Evolutionary conservation across 2,329 filamentous ascomycete species (phyloP).

Genomic region (Davidsoniella virescens): DNA sequence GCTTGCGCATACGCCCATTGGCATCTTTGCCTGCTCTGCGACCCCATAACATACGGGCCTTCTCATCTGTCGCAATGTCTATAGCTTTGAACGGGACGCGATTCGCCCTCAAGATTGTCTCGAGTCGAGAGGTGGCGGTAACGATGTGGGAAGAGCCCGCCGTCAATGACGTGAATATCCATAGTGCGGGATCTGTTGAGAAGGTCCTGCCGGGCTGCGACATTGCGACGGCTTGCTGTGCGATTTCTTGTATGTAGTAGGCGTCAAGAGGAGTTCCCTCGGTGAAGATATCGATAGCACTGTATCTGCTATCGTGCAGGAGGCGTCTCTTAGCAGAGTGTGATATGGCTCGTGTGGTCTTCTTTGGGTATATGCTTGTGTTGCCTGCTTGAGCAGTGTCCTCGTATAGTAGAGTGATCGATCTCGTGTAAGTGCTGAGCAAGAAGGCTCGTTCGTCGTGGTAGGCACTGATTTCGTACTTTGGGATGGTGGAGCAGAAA

Average conservation of each 20-base stretch:
- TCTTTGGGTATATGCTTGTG: too few species aligned
- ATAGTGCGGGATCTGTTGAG: constrained; percentile 55
- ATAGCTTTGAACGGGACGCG: constrained; percentile 84
- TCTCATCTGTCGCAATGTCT: constrained; percentile 79
- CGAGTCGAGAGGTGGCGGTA: constrained; percentile 85
- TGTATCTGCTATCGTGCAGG: too few species aligned
- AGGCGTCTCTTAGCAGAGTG: too few species aligned
- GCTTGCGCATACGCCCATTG: constrained; percentile 48
- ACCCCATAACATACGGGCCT: constrained; percentile 77
- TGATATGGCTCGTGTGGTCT: too few species aligned
- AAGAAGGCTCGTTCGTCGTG: too few species aligned
- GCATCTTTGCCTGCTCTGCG: constrained; percentile 63
- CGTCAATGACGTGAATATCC: constrained; percentile 91
- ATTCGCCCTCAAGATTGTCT: constrained; percentile 92
- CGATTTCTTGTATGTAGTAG: neutral
- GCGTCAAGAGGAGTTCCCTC: too few species aligned
- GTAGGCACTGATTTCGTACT: too few species aligned
- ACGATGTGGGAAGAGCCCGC: constrained; percentile 92
- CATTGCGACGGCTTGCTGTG: constrained; percentile 11
- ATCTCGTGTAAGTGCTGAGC: too few species aligned
- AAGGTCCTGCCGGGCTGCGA: constrained; percentile 23
- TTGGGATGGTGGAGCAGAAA: too few species aligned
- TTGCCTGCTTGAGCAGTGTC: too few species aligned
- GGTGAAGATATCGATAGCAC: too few species aligned
- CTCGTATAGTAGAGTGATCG: too few species aligned